phyloP scores from a whole-genome alignment of 2,329 filamentous ascomycete genomes.

The Xylaria sp. region DNA sequence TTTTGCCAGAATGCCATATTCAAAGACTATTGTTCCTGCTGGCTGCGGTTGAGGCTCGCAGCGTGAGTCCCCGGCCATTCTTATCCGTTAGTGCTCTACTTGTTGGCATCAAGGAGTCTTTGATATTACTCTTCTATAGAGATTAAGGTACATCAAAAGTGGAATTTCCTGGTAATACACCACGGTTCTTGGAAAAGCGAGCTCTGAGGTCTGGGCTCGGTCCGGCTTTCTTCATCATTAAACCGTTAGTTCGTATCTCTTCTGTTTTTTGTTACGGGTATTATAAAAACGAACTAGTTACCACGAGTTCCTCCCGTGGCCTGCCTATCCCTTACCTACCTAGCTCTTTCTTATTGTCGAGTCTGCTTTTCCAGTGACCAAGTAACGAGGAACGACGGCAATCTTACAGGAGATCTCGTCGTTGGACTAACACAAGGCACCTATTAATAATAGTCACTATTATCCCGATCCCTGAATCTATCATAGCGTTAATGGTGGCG shows the following conservation, averaged over 20 bases:
- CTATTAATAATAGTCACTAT: conserved; percentile 13
- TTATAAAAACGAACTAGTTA: conserved; percentile 8
- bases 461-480: conserved; percentile 26
- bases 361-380: conserved; percentile 11
- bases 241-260: conserved; percentile 17
- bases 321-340: neutral
- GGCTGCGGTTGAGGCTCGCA: conserved; percentile 23
- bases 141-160: conserved; percentile 24
- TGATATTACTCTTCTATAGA: conserved; percentile 30
- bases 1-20: conserved; percentile 36
- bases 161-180: conserved; percentile 17
- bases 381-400: conserved; percentile 19
- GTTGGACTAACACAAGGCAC: conserved; percentile 10
- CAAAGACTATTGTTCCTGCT: conserved; percentile 23
- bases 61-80: conserved; percentile 11
- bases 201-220: conserved; percentile 7
- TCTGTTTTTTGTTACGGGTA: neutral
- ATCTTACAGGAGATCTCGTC: conserved; percentile 22
- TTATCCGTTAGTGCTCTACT: conserved; percentile 23
- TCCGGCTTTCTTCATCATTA: conserved; percentile 10
- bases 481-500: conserved; percentile 30
- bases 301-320: conserved; percentile 1
- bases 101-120: conserved; percentile 23
- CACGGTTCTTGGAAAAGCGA: neutral
- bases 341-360: conserved; percentile 6